These are phyloP conservation scores for Macrolepiota albuminosa DNA, from an alignment of 768 basidiomycete genomes.

Conservation along the genomic window DNA sequence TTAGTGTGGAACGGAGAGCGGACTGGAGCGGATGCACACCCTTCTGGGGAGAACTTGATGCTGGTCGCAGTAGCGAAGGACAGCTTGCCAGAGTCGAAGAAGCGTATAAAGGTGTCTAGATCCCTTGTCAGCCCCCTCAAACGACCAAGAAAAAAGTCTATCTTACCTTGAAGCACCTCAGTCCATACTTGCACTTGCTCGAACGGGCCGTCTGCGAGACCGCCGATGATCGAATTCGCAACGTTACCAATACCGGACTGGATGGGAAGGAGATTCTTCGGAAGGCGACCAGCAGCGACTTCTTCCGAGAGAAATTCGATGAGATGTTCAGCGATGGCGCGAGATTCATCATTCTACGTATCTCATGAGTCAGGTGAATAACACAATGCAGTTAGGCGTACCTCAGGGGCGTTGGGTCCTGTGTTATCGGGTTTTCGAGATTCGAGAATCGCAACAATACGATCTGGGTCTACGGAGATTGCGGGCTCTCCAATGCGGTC, in stretches of 20 bases:
- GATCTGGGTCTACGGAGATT: constrained; percentile 44
- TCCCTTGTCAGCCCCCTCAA: not conserved
- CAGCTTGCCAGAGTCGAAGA: constrained; percentile 43
- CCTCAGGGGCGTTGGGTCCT: constrained; percentile 39
- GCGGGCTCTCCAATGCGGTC: constrained; percentile 41
- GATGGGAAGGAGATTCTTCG: constrained; percentile 36
- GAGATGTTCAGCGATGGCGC: constrained; percentile 38
- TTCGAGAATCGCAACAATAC: constrained; percentile 41
- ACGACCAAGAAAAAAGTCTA: not conserved
- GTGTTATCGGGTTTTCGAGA: constrained; percentile 39
- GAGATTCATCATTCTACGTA: constrained; percentile 32
- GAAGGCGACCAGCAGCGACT: constrained; percentile 36
- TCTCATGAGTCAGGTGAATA: not conserved
- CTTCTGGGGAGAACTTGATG: constrained; percentile 41
- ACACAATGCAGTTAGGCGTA: constrained; percentile 10
- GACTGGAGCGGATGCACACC: constrained; percentile 18
- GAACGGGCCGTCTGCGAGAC: constrained; percentile 43
- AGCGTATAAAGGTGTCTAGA: constrained; percentile 40
- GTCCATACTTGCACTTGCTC: constrained; percentile 48
- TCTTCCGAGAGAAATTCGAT: constrained; percentile 40
- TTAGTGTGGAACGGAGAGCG: not conserved
- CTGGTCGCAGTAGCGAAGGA: constrained; percentile 45
- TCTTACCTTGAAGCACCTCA: constrained; percentile 38
- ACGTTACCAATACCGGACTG: constrained; percentile 48
- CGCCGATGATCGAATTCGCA: constrained; percentile 46